Evolutionary conservation across 441 rosid genomes (phyloP), one percentile per base, ranked within the genome.

Genomic region (Hura crepitans): DNA sequence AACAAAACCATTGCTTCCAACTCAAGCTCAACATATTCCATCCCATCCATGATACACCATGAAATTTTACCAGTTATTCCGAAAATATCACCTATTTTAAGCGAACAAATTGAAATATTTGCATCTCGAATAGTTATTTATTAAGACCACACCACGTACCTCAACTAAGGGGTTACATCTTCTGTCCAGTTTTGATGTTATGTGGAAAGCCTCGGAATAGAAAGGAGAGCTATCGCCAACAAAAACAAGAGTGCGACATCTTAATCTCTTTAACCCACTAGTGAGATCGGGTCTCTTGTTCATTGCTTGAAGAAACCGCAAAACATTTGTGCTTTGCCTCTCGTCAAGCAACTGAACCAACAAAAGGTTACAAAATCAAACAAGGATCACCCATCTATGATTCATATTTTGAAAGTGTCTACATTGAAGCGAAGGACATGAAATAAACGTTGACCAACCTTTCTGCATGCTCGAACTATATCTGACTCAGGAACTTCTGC

Each of bases 211-310:
- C 74, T 93, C 98, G 0, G 87, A 77, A 72, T 89, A 89, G 80
- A 90, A 93, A 0, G 87, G 85, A 33, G 98, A 93, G 75, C 81
- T 80, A 64, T 90, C 98, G 42, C 98, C 98, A 0, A 93, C 88
- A 80, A 93, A 93, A 54, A 93, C 83, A 27, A 93, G 79, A 4
- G 97, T 84, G 59, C 96, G 89, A 62, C 97, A 93, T 74, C 78
- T 87, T 53, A 93, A 75, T 75, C 74, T 85, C 70, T 82, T 85
- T 74, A 89, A 69, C 70, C 87, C 90, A 46, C 80, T 82, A 3
- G 87, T 81, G 54, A 89, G 85, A 70, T 90, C 98, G 15, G 75
- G 86, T 81, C 98, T 87, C 87, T 97, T 92, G 86, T 86, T 90
- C 71, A 93, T 81, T 77, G 97, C 97, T 72, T 89, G 88, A 28